Evolutionary conservation across 805 yeast species (phyloP).

Genomic region (Kuraishia ogatae): DNA sequence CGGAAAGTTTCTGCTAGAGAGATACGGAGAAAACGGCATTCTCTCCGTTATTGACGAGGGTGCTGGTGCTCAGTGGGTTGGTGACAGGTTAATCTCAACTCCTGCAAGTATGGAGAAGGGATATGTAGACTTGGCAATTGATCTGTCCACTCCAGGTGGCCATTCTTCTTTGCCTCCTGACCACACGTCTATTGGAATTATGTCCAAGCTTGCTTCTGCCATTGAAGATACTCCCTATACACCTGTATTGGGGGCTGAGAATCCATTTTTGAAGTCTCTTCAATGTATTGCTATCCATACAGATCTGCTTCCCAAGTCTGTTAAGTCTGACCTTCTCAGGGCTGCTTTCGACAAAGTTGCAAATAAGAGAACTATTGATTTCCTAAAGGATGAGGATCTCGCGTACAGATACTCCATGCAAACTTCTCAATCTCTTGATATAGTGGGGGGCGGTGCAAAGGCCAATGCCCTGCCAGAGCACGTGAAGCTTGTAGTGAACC

Average conservation of each 20-base stretch:
- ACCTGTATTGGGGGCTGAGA: slow-evolving; percentile 36
- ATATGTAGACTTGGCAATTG: slow-evolving; percentile 31
- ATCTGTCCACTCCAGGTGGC: slow-evolving; percentile 60
- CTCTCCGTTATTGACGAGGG: slow-evolving; percentile 70
- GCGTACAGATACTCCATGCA: slow-evolving; percentile 31
- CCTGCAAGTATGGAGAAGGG: slow-evolving; percentile 61
- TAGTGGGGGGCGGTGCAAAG: slow-evolving; percentile 62
- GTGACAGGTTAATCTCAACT: slow-evolving; percentile 33
- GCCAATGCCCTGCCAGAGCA: slow-evolving; percentile 67
- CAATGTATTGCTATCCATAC: slow-evolving; percentile 55
- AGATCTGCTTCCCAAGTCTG: slow-evolving; percentile 15
- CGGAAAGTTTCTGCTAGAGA: slow-evolving; percentile 33
- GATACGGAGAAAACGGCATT: slow-evolving; percentile 50
- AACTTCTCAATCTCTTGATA: slow-evolving; percentile 60
- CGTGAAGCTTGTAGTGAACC: slow-evolving; percentile 42
- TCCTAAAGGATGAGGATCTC: slow-evolving; percentile 10
- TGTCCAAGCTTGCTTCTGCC: slow-evolving; percentile 42
- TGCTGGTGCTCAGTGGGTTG: slow-evolving; percentile 25
- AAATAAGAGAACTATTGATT: slow-evolving; percentile 25
- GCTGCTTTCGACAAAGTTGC: slow-evolving; percentile 27
- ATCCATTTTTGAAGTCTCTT: slow-evolving; percentile 47
- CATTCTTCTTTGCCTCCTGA: slow-evolving; percentile 77
- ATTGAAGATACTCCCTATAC: slow-evolving; percentile 49
- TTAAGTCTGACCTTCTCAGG: slow-evolving; percentile 22
- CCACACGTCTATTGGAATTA: slow-evolving; percentile 68